A percentile compares a stretch with the other conserved stretches of the same genome.
Evolutionary conservation across 2,329 filamentous ascomycete genomes (phyloP).

Genomic region (Myriosclerotinia scirpicola): DNA sequence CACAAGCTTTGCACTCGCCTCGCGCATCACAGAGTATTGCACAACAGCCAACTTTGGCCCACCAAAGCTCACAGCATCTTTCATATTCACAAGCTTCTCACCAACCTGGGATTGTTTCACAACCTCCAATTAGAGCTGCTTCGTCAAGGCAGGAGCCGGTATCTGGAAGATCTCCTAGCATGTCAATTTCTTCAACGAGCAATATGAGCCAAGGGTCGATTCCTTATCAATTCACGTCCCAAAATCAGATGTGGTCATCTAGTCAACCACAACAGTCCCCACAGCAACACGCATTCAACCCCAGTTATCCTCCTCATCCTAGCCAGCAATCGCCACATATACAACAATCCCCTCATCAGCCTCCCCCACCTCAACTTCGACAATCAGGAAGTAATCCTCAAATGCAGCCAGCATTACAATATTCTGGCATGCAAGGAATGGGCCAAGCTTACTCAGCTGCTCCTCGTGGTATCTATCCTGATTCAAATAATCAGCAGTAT

Average conservation of each 20-base stretch:
- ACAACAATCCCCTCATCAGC: slow-evolving; percentile 60
- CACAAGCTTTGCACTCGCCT: slow-evolving; percentile 58
- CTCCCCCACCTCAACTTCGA: slow-evolving; percentile 57
- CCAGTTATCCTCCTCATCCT: slow-evolving; percentile 20
- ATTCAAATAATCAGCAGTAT: slow-evolving; percentile 65
- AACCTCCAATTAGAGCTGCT: slow-evolving; percentile 71
- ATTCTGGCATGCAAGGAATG: slow-evolving; percentile 62
- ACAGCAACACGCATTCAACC: slow-evolving; percentile 46
- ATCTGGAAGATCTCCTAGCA: slow-evolving; percentile 60
- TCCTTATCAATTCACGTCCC: slow-evolving; percentile 61
- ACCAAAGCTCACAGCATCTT: slow-evolving; percentile 46
- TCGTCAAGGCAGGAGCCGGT: slow-evolving; percentile 62
- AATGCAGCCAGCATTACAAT: slow-evolving; percentile 60
- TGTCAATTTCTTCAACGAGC: slow-evolving; percentile 55
- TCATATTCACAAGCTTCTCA: slow-evolving; percentile 72
- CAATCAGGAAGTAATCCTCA: slow-evolving; percentile 55
- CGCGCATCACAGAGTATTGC: slow-evolving; percentile 55
- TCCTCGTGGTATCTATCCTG: slow-evolving; percentile 57
- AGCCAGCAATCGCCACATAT: slow-evolving; percentile 48
- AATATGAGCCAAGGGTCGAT: slow-evolving; percentile 49
- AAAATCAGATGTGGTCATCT: slow-evolving; percentile 62
- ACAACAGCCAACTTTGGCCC: slow-evolving; percentile 52
- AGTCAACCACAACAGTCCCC: slow-evolving; percentile 64
- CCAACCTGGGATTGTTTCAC: slow-evolving; percentile 68
- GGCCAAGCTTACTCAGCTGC: slow-evolving; percentile 57